These are phyloP conservation scores for Psilocybe mexicana DNA, from an alignment of 1,284 basidiomycete genomes.

Conservation along the genomic window DNA sequence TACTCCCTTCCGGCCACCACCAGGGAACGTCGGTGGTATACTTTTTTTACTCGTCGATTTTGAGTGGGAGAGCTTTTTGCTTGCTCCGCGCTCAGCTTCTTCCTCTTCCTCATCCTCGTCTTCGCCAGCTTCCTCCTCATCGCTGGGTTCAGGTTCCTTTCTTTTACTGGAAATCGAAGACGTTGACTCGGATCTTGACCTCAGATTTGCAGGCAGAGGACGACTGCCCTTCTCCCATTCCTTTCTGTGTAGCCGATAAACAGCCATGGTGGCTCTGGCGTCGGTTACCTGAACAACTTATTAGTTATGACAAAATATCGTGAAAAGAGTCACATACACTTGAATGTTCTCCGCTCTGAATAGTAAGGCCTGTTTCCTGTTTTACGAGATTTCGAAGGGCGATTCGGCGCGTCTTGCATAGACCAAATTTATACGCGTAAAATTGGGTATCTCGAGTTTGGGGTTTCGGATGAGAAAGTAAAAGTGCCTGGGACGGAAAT, in stretches of 20 bases:
- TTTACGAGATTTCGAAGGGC: slow-evolving; percentile 82
- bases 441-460: slow-evolving; percentile 85
- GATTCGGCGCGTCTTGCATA: slow-evolving; percentile 65
- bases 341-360: slow-evolving; percentile 87
- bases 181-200: neutral
- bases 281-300: slow-evolving; percentile 72
- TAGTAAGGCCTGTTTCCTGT: slow-evolving; percentile 80
- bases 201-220: slow-evolving; percentile 2
- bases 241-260: slow-evolving; percentile 86
- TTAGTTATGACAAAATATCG: slow-evolving; percentile 1
- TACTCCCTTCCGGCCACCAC: slow-evolving; percentile 64
- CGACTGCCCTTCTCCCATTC: slow-evolving; percentile 71
- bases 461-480: slow-evolving; percentile 86
- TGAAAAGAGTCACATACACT: slow-evolving; percentile 55
- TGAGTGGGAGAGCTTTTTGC: neutral
- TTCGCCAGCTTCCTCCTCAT: neutral
- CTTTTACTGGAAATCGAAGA: slow-evolving; percentile 22
- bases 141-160: slow-evolving; percentile 22
- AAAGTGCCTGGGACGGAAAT: slow-evolving; percentile 59
- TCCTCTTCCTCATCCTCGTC: slow-evolving; percentile 21
- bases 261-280: slow-evolving; percentile 93
- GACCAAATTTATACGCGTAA: slow-evolving; percentile 55
- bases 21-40: slow-evolving; percentile 37
- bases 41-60: neutral
- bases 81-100: slow-evolving; percentile 4